Evolutionary conservation across 495 filamentous ascomycete genomes (phyloP).

Genomic region (Lentithecium fluviatile): DNA sequence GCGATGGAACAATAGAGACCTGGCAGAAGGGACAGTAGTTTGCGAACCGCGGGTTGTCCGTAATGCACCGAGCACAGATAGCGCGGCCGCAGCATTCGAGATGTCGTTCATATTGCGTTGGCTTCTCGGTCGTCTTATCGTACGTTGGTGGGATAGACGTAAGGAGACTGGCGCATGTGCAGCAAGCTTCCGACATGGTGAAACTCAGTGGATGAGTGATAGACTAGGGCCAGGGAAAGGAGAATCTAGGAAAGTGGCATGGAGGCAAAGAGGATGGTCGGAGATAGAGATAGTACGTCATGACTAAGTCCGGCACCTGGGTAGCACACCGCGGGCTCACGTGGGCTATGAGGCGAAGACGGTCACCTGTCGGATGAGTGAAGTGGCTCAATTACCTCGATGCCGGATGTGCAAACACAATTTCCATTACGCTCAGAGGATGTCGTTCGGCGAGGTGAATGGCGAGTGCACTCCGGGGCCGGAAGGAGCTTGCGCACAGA

Average conservation of each 20-base stretch:
- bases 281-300: conserved; percentile 7
- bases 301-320: not conserved
- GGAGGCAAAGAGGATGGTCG: not conserved
- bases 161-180: conserved; percentile 63
- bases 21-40: conserved; percentile 68
- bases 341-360: not conserved
- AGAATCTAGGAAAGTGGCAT: not conserved
- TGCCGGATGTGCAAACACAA: no score
- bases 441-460: no score
- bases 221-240: not conserved
- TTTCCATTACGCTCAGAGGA: no score
- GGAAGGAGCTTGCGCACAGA: not conserved
- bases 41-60: conserved; percentile 65
- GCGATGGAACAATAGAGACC: conserved; percentile 50
- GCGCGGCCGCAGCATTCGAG: conserved; percentile 64
- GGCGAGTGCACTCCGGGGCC: no score
- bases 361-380: no score
- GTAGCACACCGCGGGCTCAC: not conserved
- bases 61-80: conserved; percentile 68
- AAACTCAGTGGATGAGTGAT: not conserved
- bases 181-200: conserved; percentile 54
- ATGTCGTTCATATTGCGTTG: conserved; percentile 50
- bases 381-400: no score
- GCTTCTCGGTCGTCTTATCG: conserved; percentile 56
- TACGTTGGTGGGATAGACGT: conserved; percentile 45